A percentile compares a stretch with the other conserved stretches of the same genome.
Conservation (phyloP, 192 early-diverging fungal genomes). For the Linnemannia hyalina region DNA sequence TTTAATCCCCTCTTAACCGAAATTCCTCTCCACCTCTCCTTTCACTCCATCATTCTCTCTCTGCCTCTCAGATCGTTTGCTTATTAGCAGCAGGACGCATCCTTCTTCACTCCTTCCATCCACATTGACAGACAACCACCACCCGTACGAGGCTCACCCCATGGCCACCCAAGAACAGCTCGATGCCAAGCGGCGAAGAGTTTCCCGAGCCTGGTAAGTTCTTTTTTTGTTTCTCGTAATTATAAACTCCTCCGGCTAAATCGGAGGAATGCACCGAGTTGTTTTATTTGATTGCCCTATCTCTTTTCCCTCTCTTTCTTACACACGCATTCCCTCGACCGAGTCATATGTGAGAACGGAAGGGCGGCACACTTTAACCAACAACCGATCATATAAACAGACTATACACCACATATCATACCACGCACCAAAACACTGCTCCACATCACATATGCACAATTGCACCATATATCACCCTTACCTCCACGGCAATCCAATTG, state of each 20-base stretch:
- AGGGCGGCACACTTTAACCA: neutral
- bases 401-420: neutral
- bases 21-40: neutral
- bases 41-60: neutral
- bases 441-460: neutral
- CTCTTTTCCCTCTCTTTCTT: neutral
- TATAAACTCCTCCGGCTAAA: slow-evolving; percentile 25
- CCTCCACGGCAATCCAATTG: neutral
- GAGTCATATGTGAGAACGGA: slow-evolving; percentile 3
- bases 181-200: slow-evolving; percentile 47
- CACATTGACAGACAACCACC: neutral
- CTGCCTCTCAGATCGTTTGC: neutral
- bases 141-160: neutral
- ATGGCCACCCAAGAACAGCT: slow-evolving; percentile 54
- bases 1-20: neutral
- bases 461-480: neutral
- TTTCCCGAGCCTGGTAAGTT: slow-evolving; percentile 51
- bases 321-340: neutral
- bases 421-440: neutral
- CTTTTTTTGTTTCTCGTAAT: neutral
- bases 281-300: neutral
- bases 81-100: neutral
- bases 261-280: slow-evolving; percentile 14
- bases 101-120: neutral
- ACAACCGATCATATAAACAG: neutral